These are phyloP conservation scores for Myxozyma nipponensis DNA, from an alignment of 805 yeast species.

Conservation along the genomic window DNA sequence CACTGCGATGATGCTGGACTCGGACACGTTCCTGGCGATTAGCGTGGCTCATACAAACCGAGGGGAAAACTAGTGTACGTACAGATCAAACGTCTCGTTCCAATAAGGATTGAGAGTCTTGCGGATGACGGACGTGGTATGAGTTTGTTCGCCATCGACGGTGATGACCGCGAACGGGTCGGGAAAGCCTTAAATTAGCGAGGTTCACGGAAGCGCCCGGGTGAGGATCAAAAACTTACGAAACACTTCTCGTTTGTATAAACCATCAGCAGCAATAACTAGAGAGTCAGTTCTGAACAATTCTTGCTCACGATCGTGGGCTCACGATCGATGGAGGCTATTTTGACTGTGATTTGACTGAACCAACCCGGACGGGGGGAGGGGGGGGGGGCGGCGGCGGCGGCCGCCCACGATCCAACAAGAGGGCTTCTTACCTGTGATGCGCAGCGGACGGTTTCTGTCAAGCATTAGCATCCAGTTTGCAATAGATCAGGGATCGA, in stretches of 20 bases:
- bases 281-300: neutral
- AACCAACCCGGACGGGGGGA: too few species aligned
- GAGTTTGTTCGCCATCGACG: constrained; percentile 95
- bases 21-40: constrained; percentile 47
- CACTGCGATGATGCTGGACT: constrained; percentile 79
- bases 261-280: constrained; percentile 91
- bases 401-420: neutral
- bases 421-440: constrained; percentile 19
- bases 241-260: constrained; percentile 91
- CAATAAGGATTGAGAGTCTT: constrained; percentile 95
- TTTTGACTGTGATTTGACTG: too few species aligned
- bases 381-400: too few species aligned
- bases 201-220: constrained; percentile 44
- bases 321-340: too few species aligned
- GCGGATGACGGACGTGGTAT: constrained; percentile 88
- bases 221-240: constrained; percentile 40
- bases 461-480: too few species aligned
- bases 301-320: too few species aligned
- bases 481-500: too few species aligned
- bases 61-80: constrained; percentile 29
- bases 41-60: neutral
- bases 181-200: constrained; percentile 68
- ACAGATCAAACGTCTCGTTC: constrained; percentile 87
- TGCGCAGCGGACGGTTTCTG: constrained; percentile 24
- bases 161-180: constrained; percentile 98